Base-by-base conservation (phyloP, 345 rosid genomes). In the Hibiscus trionum region DNA sequence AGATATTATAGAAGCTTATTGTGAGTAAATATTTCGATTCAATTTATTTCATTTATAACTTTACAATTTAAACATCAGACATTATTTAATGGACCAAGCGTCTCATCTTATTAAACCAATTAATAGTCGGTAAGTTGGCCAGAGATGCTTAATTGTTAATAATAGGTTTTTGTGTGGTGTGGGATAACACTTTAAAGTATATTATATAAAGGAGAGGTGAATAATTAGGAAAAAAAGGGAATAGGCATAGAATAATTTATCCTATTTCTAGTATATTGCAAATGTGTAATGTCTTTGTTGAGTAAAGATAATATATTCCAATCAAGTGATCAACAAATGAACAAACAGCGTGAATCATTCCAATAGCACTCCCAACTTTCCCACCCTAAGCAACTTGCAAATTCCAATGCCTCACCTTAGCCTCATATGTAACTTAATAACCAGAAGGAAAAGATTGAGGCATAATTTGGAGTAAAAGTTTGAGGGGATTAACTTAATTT, bases 271-370 rank as follows among this genome's bases (percentile, higher is more conserved):
- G 0, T n/a, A 6, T n/a, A 3, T 58, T 24, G 7, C 61, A 57
- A 58, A 9, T 58, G 26, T 26, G 61, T 58, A 24, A 57, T 24
- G 61, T 57, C 61, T 9, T 24, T 21, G 61, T 42, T 21, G n/a
- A 11, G 11, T 65, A 42, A 63, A 17, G 4, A 66, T 57, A 15
- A 47, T 46, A 66, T 66, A 66, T 47, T 66, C 70, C 52, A n/a
- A 53, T 6, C 31, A 27, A 27, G 31, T 27, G 31, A 27, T 27
- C n/a, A 39, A 64, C 44, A 64, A 64, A 1, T 21, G 70, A 26
- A 66, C 70, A 64, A 66, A 66, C 57, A 66, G 26, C 14, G 16
- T 47, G 70, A 47, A 66, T 66, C 21, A 66, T 66, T 58, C 61
- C 31, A 24, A 21, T 21, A 19, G 29, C 29, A 11, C 60, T 21